These are phyloP conservation scores for Talaromyces liani DNA, from an alignment of 495 filamentous ascomycete genomes.

Conservation along the genomic window DNA sequence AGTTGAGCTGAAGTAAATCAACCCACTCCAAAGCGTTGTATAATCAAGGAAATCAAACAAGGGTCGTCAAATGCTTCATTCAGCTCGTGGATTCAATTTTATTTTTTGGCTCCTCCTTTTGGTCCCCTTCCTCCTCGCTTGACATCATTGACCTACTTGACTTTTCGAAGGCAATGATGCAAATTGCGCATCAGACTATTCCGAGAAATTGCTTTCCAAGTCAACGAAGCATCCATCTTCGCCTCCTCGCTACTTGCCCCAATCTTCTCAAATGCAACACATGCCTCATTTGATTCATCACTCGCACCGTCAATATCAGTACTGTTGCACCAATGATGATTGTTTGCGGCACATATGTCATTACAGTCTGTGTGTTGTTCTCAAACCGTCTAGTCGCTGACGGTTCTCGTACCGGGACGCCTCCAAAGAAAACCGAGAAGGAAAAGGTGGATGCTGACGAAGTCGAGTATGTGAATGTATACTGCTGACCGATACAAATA, in stretches of 20 bases:
- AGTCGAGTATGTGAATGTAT: slow-evolving; percentile 21
- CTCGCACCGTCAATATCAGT: slow-evolving; percentile 25
- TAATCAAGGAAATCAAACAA: background rate
- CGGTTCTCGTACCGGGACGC: background rate
- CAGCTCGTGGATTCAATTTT: background rate
- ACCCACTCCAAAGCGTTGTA: background rate
- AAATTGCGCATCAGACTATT: background rate
- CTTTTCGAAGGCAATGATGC: background rate
- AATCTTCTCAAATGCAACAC: slow-evolving; percentile 22
- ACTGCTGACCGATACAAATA: slow-evolving; percentile 11
- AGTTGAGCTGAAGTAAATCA: background rate
- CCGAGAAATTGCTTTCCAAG: background rate
- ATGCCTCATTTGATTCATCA: slow-evolving; percentile 28
- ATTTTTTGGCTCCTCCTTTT: background rate
- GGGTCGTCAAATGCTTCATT: too few relatives aligned
- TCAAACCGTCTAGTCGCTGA: background rate
- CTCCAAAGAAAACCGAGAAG: slow-evolving; percentile 34
- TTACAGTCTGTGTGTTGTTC: slow-evolving; percentile 6
- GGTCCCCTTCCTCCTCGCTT: background rate
- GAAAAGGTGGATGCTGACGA: slow-evolving; percentile 32
- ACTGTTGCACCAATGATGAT: slow-evolving; percentile 30
- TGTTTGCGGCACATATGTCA: slow-evolving; percentile 27
- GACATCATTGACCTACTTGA: background rate
- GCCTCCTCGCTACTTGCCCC: background rate
- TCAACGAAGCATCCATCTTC: background rate